Percentiles rank a stretch among this genome's conserved stretches.
Conservation (phyloP, 192 early-diverging fungal species). For the Chytriomyces confervae region DNA sequence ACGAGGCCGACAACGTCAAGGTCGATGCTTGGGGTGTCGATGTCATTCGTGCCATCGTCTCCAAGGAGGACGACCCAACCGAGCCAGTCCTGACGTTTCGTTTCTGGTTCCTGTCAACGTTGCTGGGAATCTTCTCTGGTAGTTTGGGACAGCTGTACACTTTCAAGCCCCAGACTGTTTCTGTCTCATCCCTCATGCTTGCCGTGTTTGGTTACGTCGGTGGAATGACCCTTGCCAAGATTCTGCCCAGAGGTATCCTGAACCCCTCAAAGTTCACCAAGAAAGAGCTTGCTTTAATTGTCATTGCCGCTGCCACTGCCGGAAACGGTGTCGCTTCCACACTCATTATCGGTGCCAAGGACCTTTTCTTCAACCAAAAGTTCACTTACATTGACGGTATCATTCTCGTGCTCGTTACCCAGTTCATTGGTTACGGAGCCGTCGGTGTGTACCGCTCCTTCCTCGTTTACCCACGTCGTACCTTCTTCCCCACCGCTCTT, state of each 20-base stretch:
- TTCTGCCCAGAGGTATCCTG: no score
- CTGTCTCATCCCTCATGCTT: constrained; percentile 10
- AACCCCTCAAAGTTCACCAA: no score
- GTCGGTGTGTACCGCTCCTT: constrained; percentile 73
- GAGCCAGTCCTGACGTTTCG: constrained; percentile 59
- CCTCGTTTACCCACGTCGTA: constrained; percentile 78
- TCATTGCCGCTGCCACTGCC: no score
- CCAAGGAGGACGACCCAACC: constrained; percentile 16
- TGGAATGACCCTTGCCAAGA: no score
- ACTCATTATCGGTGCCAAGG: not conserved
- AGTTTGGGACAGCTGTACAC: constrained; percentile 8
- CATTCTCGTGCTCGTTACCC: constrained; percentile 23
- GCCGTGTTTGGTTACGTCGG: not conserved
- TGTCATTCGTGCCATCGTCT: not conserved
- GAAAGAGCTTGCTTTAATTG: no score
- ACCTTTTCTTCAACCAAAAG: not conserved
- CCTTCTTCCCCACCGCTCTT: constrained; percentile 82
- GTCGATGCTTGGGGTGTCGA: constrained; percentile 2
- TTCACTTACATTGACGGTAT: constrained; percentile 67
- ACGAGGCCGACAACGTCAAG: not conserved
- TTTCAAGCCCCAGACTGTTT: constrained; percentile 15
- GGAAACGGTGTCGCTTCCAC: no score
- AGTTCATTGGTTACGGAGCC: constrained; percentile 63
- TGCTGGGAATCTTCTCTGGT: constrained; percentile 45
- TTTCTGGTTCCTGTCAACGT: constrained; percentile 46